Base-by-base conservation (phyloP, 108 stramenopile species). In the Mayamaea pseudoterrestris region DNA sequence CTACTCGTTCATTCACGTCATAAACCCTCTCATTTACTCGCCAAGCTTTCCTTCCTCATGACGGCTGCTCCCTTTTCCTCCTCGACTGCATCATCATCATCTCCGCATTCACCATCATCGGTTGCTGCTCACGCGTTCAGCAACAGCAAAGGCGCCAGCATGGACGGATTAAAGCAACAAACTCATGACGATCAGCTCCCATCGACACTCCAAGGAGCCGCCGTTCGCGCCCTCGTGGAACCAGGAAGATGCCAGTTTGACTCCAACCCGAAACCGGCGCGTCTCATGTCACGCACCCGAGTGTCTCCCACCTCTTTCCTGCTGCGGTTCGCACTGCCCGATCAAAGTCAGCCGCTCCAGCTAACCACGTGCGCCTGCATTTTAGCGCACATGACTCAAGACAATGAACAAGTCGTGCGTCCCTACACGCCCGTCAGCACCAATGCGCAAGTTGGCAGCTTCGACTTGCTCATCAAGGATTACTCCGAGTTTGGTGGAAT, bases 371-470 rank as follows among this genome's bases (percentile, higher is more conserved):
- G 93, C 17, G 90, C 93, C 13, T 97, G 93, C 55, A 66, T 97
- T 46, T 53, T 97, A 30, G 86, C 91, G 36, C 69, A 70, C 55
- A 86, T 79, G 14, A 73, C 76, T 25, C 45, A 57, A 5, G 44
- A 52, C 44, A 29, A 24, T 28, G 74, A 81, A 30, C 60, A 34
- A 26, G 89, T 92, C 14, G 67, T 80, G 29, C 63, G 96, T 14
- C 96, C 96, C 18, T 97, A 97, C 68, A 97, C 96, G 3, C 96
- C 96, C 39, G 85, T 91, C 44, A 80, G 80, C 32, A 80, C 83
- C 44, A 94, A 95, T 60, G 66, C 61, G 20, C 66, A 86, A 35
- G 60, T 81, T 3, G 96, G 96, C 26, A 78, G 42, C 45, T 91
- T 95, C 51, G 94, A 98, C 55, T 52, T 98, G 44, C 66, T 98